Percentiles rank a stretch among this genome's conserved stretches.
These are phyloP conservation scores for Iodosphaeria phyllophila DNA, from an alignment of 2,329 filamentous ascomycete species.

Conservation along the genomic window DNA sequence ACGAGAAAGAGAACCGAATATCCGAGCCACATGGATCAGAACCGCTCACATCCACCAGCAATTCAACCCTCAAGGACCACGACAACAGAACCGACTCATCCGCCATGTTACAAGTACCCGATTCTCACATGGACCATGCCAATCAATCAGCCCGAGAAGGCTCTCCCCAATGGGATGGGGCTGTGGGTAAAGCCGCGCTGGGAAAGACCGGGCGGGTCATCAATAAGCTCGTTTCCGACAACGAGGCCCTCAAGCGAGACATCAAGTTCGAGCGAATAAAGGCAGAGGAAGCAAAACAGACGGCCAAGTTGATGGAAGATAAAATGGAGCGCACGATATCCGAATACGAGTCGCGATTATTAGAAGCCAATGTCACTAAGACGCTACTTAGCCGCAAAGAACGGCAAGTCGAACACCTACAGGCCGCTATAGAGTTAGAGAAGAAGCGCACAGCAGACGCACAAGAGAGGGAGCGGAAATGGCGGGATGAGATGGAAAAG, in stretches of 20 bases:
- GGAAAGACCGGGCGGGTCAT: conserved; percentile 66
- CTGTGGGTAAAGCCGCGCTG: conserved; percentile 48
- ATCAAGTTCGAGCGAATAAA: conserved; percentile 45
- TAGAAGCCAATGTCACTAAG: conserved; percentile 55
- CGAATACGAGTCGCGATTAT: conserved; percentile 50
- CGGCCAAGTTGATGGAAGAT: conserved; percentile 47
- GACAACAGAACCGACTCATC: conserved; percentile 7
- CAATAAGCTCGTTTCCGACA: conserved; percentile 64
- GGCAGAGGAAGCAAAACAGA: conserved; percentile 53
- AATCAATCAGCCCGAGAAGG: conserved; percentile 11
- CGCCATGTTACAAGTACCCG: conserved; percentile 16
- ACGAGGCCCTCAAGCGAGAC: conserved; percentile 59
- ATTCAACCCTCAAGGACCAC: not conserved
- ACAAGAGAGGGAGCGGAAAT: conserved; percentile 38
- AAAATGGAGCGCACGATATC: conserved; percentile 50
- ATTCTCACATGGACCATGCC: conserved; percentile 13
- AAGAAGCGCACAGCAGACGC: conserved; percentile 40
- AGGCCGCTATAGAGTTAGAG: conserved; percentile 44
- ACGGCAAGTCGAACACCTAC: conserved; percentile 52
- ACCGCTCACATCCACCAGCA: not conserved
- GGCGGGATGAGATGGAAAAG: conserved; percentile 46
- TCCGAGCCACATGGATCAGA: not conserved
- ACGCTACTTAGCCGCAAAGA: conserved; percentile 54
- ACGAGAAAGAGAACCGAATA: too few relatives aligned
- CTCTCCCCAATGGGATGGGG: conserved; percentile 37